Conservation (phyloP, 257 asterid genomes). For the Petunia axillaris region DNA sequence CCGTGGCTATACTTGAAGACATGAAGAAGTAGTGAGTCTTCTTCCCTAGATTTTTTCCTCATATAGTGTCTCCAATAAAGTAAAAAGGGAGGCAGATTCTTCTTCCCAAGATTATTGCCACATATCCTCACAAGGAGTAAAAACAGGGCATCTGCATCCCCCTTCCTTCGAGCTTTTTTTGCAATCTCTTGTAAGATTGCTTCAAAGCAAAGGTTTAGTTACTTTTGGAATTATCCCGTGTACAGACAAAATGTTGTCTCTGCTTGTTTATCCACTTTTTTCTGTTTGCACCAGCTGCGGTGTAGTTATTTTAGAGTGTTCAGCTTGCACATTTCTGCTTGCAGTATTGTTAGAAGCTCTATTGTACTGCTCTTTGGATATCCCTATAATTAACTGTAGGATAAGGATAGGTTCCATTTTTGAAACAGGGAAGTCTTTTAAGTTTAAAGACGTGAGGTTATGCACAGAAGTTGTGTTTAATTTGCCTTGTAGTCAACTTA, state of each 20-base stretch:
- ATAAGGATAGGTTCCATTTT: background rate
- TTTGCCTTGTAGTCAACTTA: conserved; percentile 13
- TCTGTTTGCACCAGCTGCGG: background rate
- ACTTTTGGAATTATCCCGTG: background rate
- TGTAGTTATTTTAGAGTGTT: conserved; percentile 6
- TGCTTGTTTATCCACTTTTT: background rate
- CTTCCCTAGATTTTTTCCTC: conserved; percentile 29
- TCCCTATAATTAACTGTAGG: background rate
- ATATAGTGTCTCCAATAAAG: background rate
- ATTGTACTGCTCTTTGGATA: background rate
- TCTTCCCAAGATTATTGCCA: conserved; percentile 17
- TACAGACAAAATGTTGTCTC: background rate
- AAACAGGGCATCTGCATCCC: conserved; percentile 17
- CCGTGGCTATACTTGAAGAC: conserved; percentile 89
- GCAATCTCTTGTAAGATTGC: conserved; percentile 2
- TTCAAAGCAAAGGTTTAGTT: conserved; percentile 1
- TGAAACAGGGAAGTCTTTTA: background rate
- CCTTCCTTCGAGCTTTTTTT: background rate
- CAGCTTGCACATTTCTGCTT: background rate
- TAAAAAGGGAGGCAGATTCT: background rate
- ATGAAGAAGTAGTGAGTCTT: conserved; percentile 67
- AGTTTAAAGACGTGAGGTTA: conserved; percentile 4
- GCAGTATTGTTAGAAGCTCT: conserved; percentile 1
- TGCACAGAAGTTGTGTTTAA: conserved; percentile 20
- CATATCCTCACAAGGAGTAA: conserved; percentile 7